Evolutionary conservation across 495 filamentous ascomycete species (phyloP).

Genomic region (Sabuloglossum arenarium): DNA sequence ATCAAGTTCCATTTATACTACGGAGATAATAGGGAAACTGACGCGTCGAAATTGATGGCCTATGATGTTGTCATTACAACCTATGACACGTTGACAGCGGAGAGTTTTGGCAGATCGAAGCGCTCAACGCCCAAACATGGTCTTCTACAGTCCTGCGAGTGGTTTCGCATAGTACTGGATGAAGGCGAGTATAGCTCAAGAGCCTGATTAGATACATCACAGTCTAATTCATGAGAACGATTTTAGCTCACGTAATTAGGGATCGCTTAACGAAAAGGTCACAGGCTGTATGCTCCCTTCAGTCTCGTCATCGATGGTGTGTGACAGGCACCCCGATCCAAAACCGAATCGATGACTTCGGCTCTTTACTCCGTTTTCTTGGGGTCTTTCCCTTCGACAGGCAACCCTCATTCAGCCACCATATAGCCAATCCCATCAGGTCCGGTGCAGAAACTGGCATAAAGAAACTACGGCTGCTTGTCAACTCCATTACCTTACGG

Average conservation of each 20-base stretch:
- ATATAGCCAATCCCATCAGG: constrained; percentile 7
- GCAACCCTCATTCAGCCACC: constrained; percentile 4
- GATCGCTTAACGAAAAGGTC: constrained; percentile 4
- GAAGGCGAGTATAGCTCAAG: no score
- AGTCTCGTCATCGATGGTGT: not conserved
- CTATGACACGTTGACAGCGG: constrained; percentile 7
- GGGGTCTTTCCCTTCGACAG: not conserved
- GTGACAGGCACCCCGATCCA: constrained; percentile 1
- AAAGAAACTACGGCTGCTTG: constrained; percentile 8
- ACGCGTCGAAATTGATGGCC: not conserved
- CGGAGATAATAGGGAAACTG: constrained; percentile 4
- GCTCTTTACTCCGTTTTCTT: constrained; percentile 1
- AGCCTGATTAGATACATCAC: no score
- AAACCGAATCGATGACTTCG: constrained; percentile 2
- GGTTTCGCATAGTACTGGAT: constrained; percentile 4
- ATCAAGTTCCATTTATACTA: constrained; percentile 6
- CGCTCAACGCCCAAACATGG: not conserved
- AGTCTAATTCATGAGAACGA: no score
- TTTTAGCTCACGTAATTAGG: constrained; percentile 8
- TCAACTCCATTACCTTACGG: constrained; percentile 14
- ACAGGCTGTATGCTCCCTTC: not conserved
- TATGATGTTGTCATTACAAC: constrained; percentile 4
- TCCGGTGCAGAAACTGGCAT: constrained; percentile 6
- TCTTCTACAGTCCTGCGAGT: not conserved
- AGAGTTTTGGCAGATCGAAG: not conserved